Evolutionary conservation across 2,329 filamentous ascomycete genomes (phyloP), one percentile per base, ranked within the genome.

Genomic region (Phaeosphaeria sp.): DNA sequence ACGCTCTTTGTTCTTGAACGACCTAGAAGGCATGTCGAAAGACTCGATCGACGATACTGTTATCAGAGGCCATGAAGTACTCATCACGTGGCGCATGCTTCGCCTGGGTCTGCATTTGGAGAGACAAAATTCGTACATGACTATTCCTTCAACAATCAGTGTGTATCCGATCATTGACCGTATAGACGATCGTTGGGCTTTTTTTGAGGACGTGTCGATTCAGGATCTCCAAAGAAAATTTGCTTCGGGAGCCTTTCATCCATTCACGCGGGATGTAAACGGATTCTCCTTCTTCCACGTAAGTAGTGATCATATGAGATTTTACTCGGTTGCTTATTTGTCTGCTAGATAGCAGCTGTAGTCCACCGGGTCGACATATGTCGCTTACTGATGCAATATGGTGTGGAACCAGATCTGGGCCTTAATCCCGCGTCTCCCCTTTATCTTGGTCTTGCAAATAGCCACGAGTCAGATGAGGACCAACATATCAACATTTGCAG

Each of bases 201-300:
- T 11, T 9, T 17, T 20, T 8, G 5, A 50, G 7, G 20, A 58
- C 6, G 49, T 25, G 0, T 55, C 27, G 18, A 15, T 63, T 11
- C 11, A 46, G 17, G 53, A 60, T 2, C 15, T 61, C 6, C 63
- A 61, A 21, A 42, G 53, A 47, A 21, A 20, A 8, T 55, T 65
- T 11, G n/a, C 20, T 22, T 54, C 53, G 0, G 53, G 56, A 8
- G 22, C 2, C 6, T 8, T 65, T 20, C 63, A 63, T 49, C 57
- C 63, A 11, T 58, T 49, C 43, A 53, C 50, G n/a, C 57, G 56
- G 18, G 43, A 55, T 30, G 7, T 20, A n/a, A 13, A n/a, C 20
- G 56, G 49, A 1, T 1, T 17, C 6, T 56, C 51, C 7, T 40
- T 65, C 13, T 46, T 63, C 17, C 60, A 63, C 42, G 63, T 63